phyloP scores from a whole-genome alignment of 2,329 filamentous ascomycete genomes.

The Gnomoniopsis smithogilvyi region DNA sequence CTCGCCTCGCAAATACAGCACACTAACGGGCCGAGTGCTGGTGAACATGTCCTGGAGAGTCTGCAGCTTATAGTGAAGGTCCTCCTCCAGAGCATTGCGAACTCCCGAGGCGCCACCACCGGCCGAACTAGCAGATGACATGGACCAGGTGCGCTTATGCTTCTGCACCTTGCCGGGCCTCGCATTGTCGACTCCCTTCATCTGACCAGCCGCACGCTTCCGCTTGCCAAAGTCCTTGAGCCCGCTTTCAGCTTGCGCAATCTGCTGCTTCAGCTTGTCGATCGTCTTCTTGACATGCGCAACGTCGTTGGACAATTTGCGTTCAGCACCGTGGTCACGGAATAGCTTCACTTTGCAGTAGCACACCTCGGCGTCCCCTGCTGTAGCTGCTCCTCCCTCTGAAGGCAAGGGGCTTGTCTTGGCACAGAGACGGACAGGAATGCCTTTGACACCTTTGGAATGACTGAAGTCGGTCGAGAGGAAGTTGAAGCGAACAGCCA shows the following conservation, averaged over 20 bases:
- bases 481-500: slow-evolving; percentile 96
- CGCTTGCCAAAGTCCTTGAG: slow-evolving; percentile 66
- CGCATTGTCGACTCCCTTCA: slow-evolving; percentile 46
- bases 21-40: slow-evolving; percentile 74
- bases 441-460: slow-evolving; percentile 97
- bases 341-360: slow-evolving; percentile 98
- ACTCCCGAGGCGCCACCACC: slow-evolving; percentile 37
- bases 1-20: slow-evolving; percentile 73
- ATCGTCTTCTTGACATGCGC: slow-evolving; percentile 95
- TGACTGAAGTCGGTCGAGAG: slow-evolving; percentile 98
- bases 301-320: slow-evolving; percentile 91
- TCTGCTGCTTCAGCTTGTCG: slow-evolving; percentile 93
- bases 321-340: slow-evolving; percentile 90
- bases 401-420: slow-evolving; percentile 72
- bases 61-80: slow-evolving; percentile 74
- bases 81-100: slow-evolving; percentile 63
- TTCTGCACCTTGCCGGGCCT: slow-evolving; percentile 81
- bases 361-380: slow-evolving; percentile 67
- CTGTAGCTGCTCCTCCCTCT: slow-evolving; percentile 39
- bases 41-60: slow-evolving; percentile 85
- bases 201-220: slow-evolving; percentile 49
- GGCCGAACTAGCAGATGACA: slow-evolving; percentile 73
- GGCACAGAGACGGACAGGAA: slow-evolving; percentile 86
- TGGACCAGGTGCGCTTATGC: slow-evolving; percentile 93
- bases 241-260: slow-evolving; percentile 70